These are phyloP conservation scores for Rhodocollybia butyracea DNA, from an alignment of 768 basidiomycete genomes.

Conservation along the genomic window DNA sequence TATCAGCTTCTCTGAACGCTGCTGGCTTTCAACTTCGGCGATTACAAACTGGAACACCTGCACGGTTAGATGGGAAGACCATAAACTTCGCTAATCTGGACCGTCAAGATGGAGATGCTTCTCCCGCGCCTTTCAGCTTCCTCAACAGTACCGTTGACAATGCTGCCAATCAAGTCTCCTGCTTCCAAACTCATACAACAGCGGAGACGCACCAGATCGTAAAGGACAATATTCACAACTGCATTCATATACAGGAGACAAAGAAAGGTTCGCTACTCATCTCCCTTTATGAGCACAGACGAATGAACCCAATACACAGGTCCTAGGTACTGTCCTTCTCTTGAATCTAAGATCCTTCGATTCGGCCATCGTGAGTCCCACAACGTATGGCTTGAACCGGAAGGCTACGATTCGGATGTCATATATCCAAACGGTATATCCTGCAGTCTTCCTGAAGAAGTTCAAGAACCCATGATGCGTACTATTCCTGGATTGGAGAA, in stretches of 20 bases:
- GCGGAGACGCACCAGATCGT: conserved; percentile 72
- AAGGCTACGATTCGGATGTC: conserved; percentile 86
- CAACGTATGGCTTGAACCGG: conserved; percentile 86
- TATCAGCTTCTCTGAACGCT: conserved; percentile 69
- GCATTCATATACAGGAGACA: conserved; percentile 85
- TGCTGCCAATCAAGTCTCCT: conserved; percentile 69
- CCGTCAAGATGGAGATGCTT: conserved; percentile 62
- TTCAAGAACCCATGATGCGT: conserved; percentile 80
- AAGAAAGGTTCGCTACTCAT: conserved; percentile 59
- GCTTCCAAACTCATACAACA: conserved; percentile 74
- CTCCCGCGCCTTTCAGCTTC: conserved; percentile 75
- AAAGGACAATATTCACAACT: conserved; percentile 68
- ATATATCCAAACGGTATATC: conserved; percentile 92
- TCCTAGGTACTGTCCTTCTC: conserved; percentile 87
- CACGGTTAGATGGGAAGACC: conserved; percentile 65
- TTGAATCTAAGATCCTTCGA: conserved; percentile 83
- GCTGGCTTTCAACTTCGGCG: conserved; percentile 84
- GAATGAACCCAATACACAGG: conserved; percentile 38
- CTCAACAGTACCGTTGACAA: conserved; percentile 67
- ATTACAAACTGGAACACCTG: conserved; percentile 85
- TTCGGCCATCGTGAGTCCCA: conserved; percentile 73
- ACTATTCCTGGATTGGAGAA: conserved; percentile 84
- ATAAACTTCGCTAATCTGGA: conserved; percentile 66
- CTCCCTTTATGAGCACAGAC: not conserved
- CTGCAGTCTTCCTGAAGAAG: conserved; percentile 81